Conservation (phyloP, 148 eudicot species). For the Dianthus caryophyllus region DNA sequence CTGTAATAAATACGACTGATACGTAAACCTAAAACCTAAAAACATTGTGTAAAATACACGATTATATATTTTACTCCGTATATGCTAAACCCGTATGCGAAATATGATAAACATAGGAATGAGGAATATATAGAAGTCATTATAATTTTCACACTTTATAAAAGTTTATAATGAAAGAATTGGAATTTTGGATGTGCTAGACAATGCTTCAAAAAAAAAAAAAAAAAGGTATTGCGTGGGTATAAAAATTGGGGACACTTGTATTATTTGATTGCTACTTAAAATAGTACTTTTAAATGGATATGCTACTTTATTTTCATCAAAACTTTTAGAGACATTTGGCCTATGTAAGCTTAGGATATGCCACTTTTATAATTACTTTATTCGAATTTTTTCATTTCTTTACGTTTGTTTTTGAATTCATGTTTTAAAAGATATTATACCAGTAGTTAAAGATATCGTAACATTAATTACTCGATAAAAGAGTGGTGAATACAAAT, state of each 20-base stretch:
- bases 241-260: conserved; percentile 5
- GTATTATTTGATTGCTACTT: background rate
- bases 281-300: conserved; percentile 3
- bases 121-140: no score
- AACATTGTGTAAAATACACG: no score
- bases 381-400: background rate
- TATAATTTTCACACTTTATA: no score
- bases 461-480: no score
- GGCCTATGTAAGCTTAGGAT: background rate
- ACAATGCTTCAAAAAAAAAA: background rate
- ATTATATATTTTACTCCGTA: no score
- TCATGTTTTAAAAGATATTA: no score
- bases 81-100: no score
- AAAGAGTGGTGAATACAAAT: no score
- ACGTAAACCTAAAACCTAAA: no score
- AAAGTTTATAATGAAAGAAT: background rate
- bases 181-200: background rate
- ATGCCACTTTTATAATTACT: conserved; percentile 10
- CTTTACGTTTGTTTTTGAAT: background rate
- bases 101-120: no score
- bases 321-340: background rate
- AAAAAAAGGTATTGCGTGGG: conserved; percentile 1
- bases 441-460: no score
- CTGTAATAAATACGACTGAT: no score
- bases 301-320: conserved; percentile 16